Conservation (phyloP, 2,329 filamentous ascomycete species). For the Colletotrichum tanaceti region DNA sequence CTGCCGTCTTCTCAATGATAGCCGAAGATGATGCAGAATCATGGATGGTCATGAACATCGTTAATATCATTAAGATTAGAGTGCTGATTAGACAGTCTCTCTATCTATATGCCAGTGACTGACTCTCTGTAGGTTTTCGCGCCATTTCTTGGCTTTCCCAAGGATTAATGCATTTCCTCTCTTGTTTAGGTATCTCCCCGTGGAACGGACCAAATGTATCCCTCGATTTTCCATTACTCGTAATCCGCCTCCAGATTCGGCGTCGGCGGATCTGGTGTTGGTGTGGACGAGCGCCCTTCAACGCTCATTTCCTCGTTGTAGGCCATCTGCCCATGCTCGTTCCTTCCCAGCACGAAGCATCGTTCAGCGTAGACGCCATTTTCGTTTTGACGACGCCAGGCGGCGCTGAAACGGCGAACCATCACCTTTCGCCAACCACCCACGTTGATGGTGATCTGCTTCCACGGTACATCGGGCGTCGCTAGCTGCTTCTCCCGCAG, state of each 20-base stretch:
- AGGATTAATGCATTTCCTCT: conserved; percentile 9
- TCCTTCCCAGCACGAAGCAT: conserved; percentile 57
- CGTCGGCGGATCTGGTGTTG: conserved; percentile 37
- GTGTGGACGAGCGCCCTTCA: conserved; percentile 40
- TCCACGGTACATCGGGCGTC: conserved; percentile 48
- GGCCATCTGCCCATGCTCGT: conserved; percentile 29
- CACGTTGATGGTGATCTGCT: conserved; percentile 58
- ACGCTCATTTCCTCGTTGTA: conserved; percentile 38
- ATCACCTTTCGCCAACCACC: conserved; percentile 60
- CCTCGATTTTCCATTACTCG: conserved; percentile 2
- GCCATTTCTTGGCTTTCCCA: background rate
- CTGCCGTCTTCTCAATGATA: background rate
- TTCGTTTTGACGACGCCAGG: conserved; percentile 55
- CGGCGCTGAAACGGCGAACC: conserved; percentile 55
- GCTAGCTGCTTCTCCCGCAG: conserved; percentile 45
- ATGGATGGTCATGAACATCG: conserved; percentile 22
- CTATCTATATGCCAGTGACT: conserved; percentile 19
- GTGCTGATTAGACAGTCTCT: conserved; percentile 14
- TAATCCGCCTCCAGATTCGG: conserved; percentile 27
- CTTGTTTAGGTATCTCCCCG: background rate
- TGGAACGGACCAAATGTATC: background rate
- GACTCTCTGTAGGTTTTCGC: conserved; percentile 1
- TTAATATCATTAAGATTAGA: conserved; percentile 35
- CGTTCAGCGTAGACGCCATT: conserved; percentile 60
- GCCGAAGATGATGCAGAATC: too few relatives aligned